Conservation (phyloP, 257 asterid species). For the Leonotis leonurus region DNA sequence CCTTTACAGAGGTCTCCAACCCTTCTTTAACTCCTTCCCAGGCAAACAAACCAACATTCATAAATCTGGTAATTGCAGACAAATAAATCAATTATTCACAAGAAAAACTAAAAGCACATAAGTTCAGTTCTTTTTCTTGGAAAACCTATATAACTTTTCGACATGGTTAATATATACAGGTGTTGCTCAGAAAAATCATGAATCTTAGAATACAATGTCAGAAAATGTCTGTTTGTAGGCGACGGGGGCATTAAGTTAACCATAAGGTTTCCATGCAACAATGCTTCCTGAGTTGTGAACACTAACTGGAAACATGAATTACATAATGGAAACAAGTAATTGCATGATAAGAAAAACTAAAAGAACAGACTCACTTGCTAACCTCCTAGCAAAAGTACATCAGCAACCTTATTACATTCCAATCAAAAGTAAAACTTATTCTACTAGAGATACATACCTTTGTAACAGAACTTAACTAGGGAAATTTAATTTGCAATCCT, state of each 20-base stretch:
- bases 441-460: not conserved
- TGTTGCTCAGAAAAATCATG: not conserved
- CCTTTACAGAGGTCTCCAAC: slow-evolving; percentile 3
- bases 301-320: not conserved
- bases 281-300: not conserved
- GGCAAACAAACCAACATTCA: slow-evolving; percentile 1
- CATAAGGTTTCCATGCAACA: no score
- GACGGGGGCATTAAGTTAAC: no score
- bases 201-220: not conserved
- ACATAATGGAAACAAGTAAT: no score
- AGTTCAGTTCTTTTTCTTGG: not conserved
- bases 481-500: slow-evolving; percentile 2
- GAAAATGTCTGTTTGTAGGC: not conserved
- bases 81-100: not conserved
- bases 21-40: slow-evolving; percentile 11
- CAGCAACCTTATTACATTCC: no score
- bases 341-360: no score
- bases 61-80: slow-evolving; percentile 23
- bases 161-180: not conserved
- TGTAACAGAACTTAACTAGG: not conserved
- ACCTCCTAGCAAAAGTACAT: no score
- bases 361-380: no score
- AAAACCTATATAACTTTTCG: not conserved
- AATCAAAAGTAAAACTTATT: not conserved
- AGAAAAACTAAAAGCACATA: slow-evolving; percentile 2